A percentile compares a stretch with the other conserved stretches of the same genome.
Evolutionary conservation across 164 flowering plant species (phyloP).

Genomic region (Liquidambar formosana): DNA sequence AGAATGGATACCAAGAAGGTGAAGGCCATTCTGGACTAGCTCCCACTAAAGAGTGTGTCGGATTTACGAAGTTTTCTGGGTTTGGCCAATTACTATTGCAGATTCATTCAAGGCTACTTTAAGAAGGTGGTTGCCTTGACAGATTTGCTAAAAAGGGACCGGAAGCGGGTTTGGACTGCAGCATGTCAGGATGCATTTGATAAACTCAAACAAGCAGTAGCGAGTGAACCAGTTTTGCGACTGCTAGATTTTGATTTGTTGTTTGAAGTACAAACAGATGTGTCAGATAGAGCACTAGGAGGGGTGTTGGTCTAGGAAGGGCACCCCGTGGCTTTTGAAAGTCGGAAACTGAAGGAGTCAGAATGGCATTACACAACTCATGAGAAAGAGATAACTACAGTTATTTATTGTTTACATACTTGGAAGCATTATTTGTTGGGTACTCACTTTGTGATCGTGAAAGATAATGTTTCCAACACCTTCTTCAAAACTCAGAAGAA

Average conservation of each 20-base stretch:
- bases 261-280: background rate
- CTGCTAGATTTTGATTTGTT: background rate
- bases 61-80: no score
- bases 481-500: background rate
- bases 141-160: background rate
- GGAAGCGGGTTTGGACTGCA: background rate
- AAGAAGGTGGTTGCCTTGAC: background rate
- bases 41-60: no score
- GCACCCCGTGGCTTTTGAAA: background rate
- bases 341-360: background rate
- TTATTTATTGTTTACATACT: background rate
- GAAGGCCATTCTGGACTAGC: background rate
- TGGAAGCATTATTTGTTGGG: background rate
- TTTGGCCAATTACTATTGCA: background rate
- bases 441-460: background rate
- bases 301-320: background rate
- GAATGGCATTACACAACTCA: background rate
- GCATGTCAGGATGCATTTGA: conserved; percentile 4
- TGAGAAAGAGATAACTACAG: background rate
- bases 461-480: background rate
- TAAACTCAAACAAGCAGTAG: background rate
- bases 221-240: background rate
- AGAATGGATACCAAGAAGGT: background rate
- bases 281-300: background rate
- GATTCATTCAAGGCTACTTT: background rate